phyloP scores from a whole-genome alignment of 768 basidiomycete genomes.

The Tricholoma bakamatsutake region DNA sequence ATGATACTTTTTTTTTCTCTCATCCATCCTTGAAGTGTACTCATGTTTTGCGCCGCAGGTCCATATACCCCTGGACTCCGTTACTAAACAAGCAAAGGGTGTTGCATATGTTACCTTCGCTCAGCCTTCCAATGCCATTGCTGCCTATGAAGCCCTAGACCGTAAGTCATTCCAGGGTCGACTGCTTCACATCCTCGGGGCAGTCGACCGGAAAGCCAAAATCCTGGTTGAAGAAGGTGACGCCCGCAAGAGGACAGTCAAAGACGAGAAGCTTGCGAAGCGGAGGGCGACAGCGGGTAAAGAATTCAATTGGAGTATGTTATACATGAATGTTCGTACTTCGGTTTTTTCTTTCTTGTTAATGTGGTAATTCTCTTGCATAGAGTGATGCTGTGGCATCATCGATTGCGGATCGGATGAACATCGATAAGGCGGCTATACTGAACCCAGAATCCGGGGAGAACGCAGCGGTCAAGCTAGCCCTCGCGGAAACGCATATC shows the following conservation, averaged over 20 bases:
- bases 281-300: constrained; percentile 65
- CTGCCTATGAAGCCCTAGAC: constrained; percentile 76
- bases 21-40: background rate
- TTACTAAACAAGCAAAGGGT: constrained; percentile 43
- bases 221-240: constrained; percentile 36
- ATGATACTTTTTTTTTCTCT: constrained; percentile 15
- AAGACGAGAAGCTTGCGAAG: constrained; percentile 60
- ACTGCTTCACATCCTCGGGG: constrained; percentile 83
- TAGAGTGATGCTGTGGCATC: constrained; percentile 92
- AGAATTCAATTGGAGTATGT: constrained; percentile 88
- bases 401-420: constrained; percentile 86
- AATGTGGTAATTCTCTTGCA: constrained; percentile 5
- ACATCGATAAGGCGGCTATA: constrained; percentile 80
- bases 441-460: constrained; percentile 73
- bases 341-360: constrained; percentile 8
- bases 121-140: constrained; percentile 37
- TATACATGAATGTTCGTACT: constrained; percentile 93
- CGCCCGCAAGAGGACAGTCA: constrained; percentile 39
- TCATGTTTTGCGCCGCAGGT: constrained; percentile 26
- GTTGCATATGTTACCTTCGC: constrained; percentile 46
- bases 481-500: constrained; percentile 93
- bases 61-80: constrained; percentile 41
- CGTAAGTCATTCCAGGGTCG: constrained; percentile 87
- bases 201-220: constrained; percentile 59
- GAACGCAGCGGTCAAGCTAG: constrained; percentile 88